Evolutionary conservation across 208 protist genomes (phyloP).

Genomic region (Leishmania gerbilli): DNA sequence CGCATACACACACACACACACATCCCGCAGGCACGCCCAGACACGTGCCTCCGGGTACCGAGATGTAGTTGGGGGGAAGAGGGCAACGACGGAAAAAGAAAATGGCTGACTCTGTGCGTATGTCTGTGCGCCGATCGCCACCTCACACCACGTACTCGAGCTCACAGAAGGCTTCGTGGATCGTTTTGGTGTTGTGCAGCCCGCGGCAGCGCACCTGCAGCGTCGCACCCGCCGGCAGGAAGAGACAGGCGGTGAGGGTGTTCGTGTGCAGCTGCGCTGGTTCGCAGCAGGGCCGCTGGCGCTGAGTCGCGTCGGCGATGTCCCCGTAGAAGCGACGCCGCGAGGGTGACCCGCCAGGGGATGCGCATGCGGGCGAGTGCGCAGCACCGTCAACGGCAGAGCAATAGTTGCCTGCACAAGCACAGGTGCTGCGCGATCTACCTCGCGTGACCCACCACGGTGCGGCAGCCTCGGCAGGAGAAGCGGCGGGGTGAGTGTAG

Average conservation of each 20-base stretch:
- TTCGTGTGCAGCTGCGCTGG: constrained; percentile 44
- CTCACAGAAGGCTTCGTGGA: constrained; percentile 63
- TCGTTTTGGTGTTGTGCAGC: constrained; percentile 21
- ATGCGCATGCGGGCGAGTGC: not conserved
- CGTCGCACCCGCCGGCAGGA: constrained; percentile 36
- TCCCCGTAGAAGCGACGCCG: constrained; percentile 16
- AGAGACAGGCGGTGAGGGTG: constrained; percentile 46
- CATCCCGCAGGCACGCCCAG: not conserved
- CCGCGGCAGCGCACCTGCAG: constrained; percentile 53
- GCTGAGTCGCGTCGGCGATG: constrained; percentile 2
- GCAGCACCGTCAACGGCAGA: not conserved
- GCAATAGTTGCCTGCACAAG: not conserved
- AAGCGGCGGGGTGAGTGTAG: constrained; percentile 6
- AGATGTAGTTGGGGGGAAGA: not conserved
- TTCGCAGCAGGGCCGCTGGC: constrained; percentile 36
- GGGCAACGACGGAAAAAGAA: not conserved
- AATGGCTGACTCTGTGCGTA: not conserved
- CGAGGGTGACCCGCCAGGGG: not conserved
- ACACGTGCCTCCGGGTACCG: not conserved
- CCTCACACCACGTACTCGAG: constrained; percentile 49
- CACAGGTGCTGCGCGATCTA: not conserved
- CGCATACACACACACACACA: not conserved
- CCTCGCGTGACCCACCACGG: not conserved
- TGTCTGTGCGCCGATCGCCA: not conserved
- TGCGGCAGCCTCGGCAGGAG: not conserved